These are phyloP conservation scores for Hamigera avellanea DNA, from an alignment of 495 filamentous ascomycete species.

Conservation along the genomic window DNA sequence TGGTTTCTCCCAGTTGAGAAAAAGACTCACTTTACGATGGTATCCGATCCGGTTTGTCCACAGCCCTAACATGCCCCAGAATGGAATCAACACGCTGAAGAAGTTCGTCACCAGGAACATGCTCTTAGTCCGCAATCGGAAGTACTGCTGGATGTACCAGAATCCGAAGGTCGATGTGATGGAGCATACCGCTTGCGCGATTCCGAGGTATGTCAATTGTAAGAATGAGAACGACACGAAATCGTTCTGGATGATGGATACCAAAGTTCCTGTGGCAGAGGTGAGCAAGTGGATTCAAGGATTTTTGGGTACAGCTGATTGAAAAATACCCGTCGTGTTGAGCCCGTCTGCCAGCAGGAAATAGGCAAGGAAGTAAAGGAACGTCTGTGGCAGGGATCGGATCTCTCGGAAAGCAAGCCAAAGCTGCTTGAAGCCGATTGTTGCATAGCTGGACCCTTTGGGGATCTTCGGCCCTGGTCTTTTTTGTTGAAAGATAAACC, in stretches of 20 bases:
- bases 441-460: constrained; percentile 32
- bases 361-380: constrained; percentile 34
- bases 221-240: constrained; percentile 36
- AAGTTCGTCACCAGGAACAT: constrained; percentile 41
- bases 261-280: constrained; percentile 23
- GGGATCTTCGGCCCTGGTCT: constrained; percentile 33
- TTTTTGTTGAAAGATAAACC: constrained; percentile 41
- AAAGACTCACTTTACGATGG: constrained; percentile 24
- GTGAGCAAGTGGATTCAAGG: constrained; percentile 1
- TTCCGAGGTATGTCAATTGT: constrained; percentile 37
- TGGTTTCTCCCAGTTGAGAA: background rate
- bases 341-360: constrained; percentile 39
- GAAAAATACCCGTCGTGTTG: constrained; percentile 31
- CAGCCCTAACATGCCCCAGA: constrained; percentile 40
- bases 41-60: constrained; percentile 37
- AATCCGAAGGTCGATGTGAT: constrained; percentile 36
- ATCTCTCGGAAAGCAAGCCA: constrained; percentile 32
- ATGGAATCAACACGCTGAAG: constrained; percentile 36
- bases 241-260: constrained; percentile 37
- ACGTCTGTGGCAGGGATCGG: constrained; percentile 31
- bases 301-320: background rate
- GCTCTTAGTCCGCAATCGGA: constrained; percentile 33
- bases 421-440: constrained; percentile 37
- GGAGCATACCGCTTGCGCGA: constrained; percentile 32
- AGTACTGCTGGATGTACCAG: constrained; percentile 40